Evolutionary conservation across 768 basidiomycete genomes (phyloP), one percentile per base, ranked within the genome.

Genomic region (Leccinum boreale): DNA sequence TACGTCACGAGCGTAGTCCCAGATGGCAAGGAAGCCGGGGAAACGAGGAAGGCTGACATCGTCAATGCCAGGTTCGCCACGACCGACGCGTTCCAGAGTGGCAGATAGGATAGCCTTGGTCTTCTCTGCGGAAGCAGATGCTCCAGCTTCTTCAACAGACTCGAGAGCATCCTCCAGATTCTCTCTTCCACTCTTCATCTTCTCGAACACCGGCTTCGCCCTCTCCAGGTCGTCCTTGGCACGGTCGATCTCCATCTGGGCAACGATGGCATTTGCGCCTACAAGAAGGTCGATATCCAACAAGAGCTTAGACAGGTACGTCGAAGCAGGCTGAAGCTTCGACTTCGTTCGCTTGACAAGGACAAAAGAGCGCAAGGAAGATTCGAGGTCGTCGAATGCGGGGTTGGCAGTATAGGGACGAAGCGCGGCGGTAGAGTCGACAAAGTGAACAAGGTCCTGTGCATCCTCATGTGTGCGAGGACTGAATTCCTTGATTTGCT

Each of bases 311-410:
- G 82, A 81, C 52, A 99, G 83, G 75, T 96, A 99, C 14, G 93
- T 96, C 59, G 90, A 85, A 12, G 87, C 94, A 15, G 97, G 97
- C 23, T 90, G 86, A 46, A 99, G 87, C 76, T 98, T 99, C 48
- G 94, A 96, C 75, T 92, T 93, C n/a, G 89, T 82, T 26, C 97
- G 88, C 77, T 98, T 98, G 74, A 88, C 85, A 60, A 98, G 86
- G 11, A 99, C 94, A 71, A 99, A 99, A 0, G 92, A 94, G 17
- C 96, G 86, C 35, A 99, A 78, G 0, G 90, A 85, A 10, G 88
- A 85, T 72, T 98, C 95, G 60, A 99, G 87, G 67, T 91, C 86
- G 57, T 88, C 87, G 66, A 98, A 98, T 1, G 91, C 77, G 5
- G 82, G 81, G 61, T 84, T 86, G 57, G 79, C 82, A 19, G 81